phyloP scores from a whole-genome alignment of 371 early-diverging fungal genomes.

The Gilbertella persicaria region DNA sequence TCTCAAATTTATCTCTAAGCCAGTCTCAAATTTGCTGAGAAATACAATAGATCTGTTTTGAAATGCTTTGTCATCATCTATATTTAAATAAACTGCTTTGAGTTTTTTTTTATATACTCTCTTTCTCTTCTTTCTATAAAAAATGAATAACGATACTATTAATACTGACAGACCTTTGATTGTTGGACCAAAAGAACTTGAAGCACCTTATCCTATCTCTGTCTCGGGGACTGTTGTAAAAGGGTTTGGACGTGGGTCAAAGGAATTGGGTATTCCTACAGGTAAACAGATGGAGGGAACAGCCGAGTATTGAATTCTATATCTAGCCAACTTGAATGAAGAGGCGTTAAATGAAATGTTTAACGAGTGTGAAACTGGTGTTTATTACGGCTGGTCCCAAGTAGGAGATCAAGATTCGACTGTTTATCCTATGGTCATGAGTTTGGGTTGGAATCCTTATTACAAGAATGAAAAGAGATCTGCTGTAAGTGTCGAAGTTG shows the following conservation, averaged over 20 bases:
- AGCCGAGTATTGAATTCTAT: background rate
- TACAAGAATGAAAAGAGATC: slow-evolving; percentile 96
- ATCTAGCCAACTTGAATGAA: slow-evolving; percentile 86
- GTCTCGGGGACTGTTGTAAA: slow-evolving; percentile 81
- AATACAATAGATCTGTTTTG: too few species aligned
- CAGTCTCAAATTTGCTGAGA: too few species aligned
- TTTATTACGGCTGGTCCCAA: slow-evolving; percentile 95
- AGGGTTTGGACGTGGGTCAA: slow-evolving; percentile 95
- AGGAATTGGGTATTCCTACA: slow-evolving; percentile 97
- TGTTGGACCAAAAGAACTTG: slow-evolving; percentile 55
- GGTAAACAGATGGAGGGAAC: slow-evolving; percentile 52
- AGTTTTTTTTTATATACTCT: too few species aligned
- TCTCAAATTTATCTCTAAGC: too few species aligned
- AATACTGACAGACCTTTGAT: slow-evolving; percentile 59
- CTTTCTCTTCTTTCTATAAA: background rate
- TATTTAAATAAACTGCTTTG: too few species aligned
- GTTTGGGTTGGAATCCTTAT: slow-evolving; percentile 98
- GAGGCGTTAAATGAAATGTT: slow-evolving; percentile 71
- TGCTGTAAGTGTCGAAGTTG: slow-evolving; percentile 60
- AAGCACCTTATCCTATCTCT: slow-evolving; percentile 69
- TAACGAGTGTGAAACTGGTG: slow-evolving; percentile 74
- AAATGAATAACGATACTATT: slow-evolving; percentile 14
- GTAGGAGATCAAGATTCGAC: slow-evolving; percentile 51
- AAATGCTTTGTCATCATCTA: too few species aligned
- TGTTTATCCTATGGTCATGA: slow-evolving; percentile 97